Percentiles rank a stretch among this genome's conserved stretches.
phyloP scores from a whole-genome alignment of 2,329 filamentous ascomycete genomes.

The Aspergillus nomiae region DNA sequence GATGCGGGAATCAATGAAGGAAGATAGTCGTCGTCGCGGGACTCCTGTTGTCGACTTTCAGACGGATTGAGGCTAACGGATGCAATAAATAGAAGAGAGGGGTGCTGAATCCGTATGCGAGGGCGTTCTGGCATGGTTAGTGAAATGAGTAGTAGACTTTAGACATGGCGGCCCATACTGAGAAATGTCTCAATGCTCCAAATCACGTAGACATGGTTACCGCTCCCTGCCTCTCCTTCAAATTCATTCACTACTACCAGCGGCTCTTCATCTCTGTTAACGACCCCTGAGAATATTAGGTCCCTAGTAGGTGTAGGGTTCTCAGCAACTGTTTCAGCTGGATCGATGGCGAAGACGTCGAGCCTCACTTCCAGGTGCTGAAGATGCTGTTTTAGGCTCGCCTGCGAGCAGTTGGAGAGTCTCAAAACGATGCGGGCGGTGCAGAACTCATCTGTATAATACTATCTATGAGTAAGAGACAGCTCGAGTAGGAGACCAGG shows the following conservation, averaged over 20 bases:
- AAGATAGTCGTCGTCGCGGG: constrained; percentile 54
- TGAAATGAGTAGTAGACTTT: not conserved
- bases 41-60: constrained; percentile 38
- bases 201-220: constrained; percentile 45
- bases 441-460: constrained; percentile 55
- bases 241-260: constrained; percentile 48
- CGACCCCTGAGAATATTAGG: constrained; percentile 45
- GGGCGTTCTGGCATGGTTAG: constrained; percentile 37
- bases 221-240: constrained; percentile 39
- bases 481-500: constrained; percentile 14
- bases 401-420: constrained; percentile 53
- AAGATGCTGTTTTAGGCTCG: constrained; percentile 51
- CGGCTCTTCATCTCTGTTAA: constrained; percentile 44
- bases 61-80: constrained; percentile 49
- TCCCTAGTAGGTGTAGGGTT: constrained; percentile 39
- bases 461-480: constrained; percentile 53
- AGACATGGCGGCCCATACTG: constrained; percentile 30
- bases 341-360: constrained; percentile 50
- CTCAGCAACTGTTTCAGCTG: constrained; percentile 45
- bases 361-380: constrained; percentile 53
- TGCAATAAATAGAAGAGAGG: constrained; percentile 57
- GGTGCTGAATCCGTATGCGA: constrained; percentile 57
- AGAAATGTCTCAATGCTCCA: constrained; percentile 49
- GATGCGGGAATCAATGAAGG: constrained; percentile 58
- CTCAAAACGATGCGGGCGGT: constrained; percentile 54